phyloP scores from a whole-genome alignment of 2,329 filamentous ascomycete species.

The Penicillium brasilianum region DNA sequence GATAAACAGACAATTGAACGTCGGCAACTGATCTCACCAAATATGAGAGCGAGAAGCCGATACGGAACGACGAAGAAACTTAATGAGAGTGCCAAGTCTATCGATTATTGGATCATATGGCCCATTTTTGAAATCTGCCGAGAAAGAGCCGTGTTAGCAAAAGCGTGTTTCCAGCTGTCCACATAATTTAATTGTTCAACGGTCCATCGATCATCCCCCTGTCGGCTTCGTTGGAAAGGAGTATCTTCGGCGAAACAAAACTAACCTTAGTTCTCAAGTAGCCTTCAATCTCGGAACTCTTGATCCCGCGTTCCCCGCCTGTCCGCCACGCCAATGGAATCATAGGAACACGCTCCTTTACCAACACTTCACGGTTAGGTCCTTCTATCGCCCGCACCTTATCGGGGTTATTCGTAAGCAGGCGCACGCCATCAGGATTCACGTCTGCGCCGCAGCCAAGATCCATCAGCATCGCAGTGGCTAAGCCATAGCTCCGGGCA shows the following conservation, averaged over 20 bases:
- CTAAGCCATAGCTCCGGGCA: slow-evolving; percentile 92
- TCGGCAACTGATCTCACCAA: neutral
- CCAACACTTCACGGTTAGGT: slow-evolving; percentile 82
- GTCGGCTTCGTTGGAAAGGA: neutral
- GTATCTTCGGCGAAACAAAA: slow-evolving; percentile 4
- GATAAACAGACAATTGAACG: neutral
- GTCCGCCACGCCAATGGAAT: slow-evolving; percentile 89
- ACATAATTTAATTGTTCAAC: neutral
- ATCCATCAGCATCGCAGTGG: slow-evolving; percentile 91
- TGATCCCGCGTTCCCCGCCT: slow-evolving; percentile 77
- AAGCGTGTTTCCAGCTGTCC: neutral
- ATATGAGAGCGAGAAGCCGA: slow-evolving; percentile 4
- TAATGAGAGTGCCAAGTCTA: slow-evolving; percentile 5
- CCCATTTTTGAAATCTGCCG: slow-evolving; percentile 86
- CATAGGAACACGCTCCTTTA: slow-evolving; percentile 92
- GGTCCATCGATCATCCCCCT: neutral
- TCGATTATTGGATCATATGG: slow-evolving; percentile 64
- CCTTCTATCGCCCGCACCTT: slow-evolving; percentile 95
- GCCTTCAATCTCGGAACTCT: slow-evolving; percentile 86
- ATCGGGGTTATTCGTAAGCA: slow-evolving; percentile 96
- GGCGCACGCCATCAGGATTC: slow-evolving; percentile 66
- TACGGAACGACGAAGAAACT: neutral
- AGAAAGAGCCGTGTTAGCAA: neutral
- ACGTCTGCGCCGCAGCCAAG: slow-evolving; percentile 71
- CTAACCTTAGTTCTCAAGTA: slow-evolving; percentile 93